Percentiles rank a stretch among this genome's conserved stretches.
Evolutionary conservation across 164 flowering plant species (phyloP).

Genomic region (Houttuynia cordata): DNA sequence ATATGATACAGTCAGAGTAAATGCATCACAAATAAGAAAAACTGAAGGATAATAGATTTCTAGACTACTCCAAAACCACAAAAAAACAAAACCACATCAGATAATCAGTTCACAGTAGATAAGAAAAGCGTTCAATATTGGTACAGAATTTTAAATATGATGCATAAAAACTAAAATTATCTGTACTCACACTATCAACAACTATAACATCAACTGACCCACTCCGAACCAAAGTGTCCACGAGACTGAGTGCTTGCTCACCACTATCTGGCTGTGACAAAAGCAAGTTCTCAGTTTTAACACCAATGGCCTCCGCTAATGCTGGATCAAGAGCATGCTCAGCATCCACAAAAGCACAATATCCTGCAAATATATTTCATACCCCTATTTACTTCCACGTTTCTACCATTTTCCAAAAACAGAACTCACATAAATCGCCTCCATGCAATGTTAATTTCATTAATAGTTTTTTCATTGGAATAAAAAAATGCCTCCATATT

Average conservation of each 20-base stretch:
- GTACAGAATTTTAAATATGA: no score
- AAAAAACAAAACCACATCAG: no score
- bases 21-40: neutral
- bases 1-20: neutral
- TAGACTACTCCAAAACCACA: no score
- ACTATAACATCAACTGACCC: constrained; percentile 92
- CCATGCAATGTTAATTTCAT: no score
- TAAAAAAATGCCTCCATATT: constrained; percentile 55
- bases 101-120: no score
- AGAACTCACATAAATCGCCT: neutral
- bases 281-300: constrained; percentile 70
- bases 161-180: neutral
- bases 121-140: no score
- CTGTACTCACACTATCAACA: constrained; percentile 82
- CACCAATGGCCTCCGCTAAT: constrained; percentile 80
- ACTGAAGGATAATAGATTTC: neutral
- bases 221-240: constrained; percentile 85
- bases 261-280: constrained; percentile 93
- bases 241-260: constrained; percentile 94
- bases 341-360: constrained; percentile 87
- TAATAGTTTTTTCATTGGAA: neutral
- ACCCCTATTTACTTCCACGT: neutral
- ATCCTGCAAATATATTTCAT: constrained; percentile 29
- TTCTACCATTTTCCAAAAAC: neutral
- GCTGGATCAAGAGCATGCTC: constrained; percentile 95